These are phyloP conservation scores for Sporothrix phasma DNA, from an alignment of 2,329 filamentous ascomycete genomes.

Conservation along the genomic window DNA sequence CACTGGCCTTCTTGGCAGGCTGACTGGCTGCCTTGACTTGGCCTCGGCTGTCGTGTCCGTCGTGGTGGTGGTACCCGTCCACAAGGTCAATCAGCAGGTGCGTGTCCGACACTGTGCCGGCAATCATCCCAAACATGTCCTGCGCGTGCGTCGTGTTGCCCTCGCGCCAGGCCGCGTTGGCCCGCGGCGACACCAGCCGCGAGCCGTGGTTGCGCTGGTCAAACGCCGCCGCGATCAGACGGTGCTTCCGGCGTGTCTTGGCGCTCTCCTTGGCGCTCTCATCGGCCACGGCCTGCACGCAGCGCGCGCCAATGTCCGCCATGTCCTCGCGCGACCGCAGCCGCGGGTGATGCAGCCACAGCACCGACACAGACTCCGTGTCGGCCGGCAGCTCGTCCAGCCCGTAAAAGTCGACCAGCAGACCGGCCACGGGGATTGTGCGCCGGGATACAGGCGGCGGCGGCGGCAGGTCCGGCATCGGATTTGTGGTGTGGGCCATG, in stretches of 20 bases:
- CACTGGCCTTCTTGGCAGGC: neutral
- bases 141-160: constrained; percentile 76
- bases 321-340: constrained; percentile 62
- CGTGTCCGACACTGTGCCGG: constrained; percentile 65
- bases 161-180: constrained; percentile 69
- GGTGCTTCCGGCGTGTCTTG: constrained; percentile 20
- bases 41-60: neutral
- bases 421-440: constrained; percentile 64
- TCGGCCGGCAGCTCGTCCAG: constrained; percentile 55
- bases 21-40: neutral
- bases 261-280: constrained; percentile 21
- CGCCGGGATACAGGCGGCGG: constrained; percentile 49
- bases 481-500: constrained; percentile 16
- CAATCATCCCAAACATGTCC: constrained; percentile 80
- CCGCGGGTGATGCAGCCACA: constrained; percentile 89
- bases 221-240: constrained; percentile 69
- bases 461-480: constrained; percentile 26
- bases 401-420: constrained; percentile 72
- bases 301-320: constrained; percentile 59
- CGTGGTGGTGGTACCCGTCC: constrained; percentile 34
- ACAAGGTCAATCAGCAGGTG: constrained; percentile 67
- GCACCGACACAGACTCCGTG: constrained; percentile 53
- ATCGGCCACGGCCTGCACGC: constrained; percentile 58
- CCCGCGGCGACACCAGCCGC: constrained; percentile 52
- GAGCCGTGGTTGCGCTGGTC: constrained; percentile 91